phyloP scores from a whole-genome alignment of 2,329 filamentous ascomycete species.

The Cordyceps tenuipes region DNA sequence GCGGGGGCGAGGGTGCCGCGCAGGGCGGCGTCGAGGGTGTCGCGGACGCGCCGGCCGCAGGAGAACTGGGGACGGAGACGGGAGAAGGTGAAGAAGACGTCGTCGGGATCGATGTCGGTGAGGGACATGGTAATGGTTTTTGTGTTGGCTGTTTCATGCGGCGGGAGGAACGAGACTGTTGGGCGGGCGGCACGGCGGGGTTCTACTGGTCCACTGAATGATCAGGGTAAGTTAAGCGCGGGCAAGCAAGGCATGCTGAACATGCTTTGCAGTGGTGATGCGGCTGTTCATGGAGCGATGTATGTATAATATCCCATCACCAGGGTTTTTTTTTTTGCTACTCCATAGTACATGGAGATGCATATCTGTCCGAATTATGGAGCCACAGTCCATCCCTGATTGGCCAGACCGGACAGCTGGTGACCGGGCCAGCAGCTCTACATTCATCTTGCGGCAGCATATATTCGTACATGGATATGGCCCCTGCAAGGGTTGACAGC shows the following conservation, averaged over 20 bases:
- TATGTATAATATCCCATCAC: background rate
- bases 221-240: background rate
- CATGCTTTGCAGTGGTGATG: background rate
- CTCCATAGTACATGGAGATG: too few relatives aligned
- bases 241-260: background rate
- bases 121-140: constrained; percentile 6
- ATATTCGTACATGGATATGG: too few relatives aligned
- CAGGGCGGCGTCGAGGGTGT: constrained; percentile 9
- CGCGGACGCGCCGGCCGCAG: constrained; percentile 11
- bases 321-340: background rate
- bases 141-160: background rate
- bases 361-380: background rate
- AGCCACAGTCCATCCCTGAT: background rate
- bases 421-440: too few relatives aligned
- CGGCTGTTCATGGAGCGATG: background rate
- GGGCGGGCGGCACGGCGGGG: background rate
- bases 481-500: too few relatives aligned
- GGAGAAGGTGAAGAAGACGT: constrained; percentile 12
- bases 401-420: background rate
- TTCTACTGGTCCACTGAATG: background rate
- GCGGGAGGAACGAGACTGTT: background rate
- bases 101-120: constrained; percentile 7
- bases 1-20: background rate
- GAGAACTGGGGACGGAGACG: constrained; percentile 11
- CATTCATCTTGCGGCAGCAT: too few relatives aligned